Evolutionary conservation across 129 eudicot genomes (phyloP).

Genomic region (Calendula officinalis): DNA sequence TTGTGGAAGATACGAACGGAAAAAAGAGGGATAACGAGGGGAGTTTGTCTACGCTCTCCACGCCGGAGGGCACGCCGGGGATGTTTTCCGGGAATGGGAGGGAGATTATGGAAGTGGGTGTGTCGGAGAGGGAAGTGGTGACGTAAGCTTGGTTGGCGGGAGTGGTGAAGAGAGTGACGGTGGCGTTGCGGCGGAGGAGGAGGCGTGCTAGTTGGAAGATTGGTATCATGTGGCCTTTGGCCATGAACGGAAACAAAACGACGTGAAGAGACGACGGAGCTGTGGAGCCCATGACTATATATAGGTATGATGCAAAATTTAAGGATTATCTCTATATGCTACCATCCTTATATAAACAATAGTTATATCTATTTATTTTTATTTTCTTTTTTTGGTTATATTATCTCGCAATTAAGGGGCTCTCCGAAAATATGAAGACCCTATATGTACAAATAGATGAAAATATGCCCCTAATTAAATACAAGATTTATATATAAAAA

Average conservation of each 20-base stretch:
- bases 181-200: constrained; percentile 35
- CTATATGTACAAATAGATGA: too few relatives aligned
- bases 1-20: constrained; percentile 12
- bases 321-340: background rate
- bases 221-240: constrained; percentile 68
- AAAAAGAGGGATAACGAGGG: constrained; percentile 23
- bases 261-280: constrained; percentile 26
- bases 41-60: constrained; percentile 28
- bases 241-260: constrained; percentile 31
- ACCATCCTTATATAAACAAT: too few relatives aligned
- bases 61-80: constrained; percentile 34
- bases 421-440: too few relatives aligned
- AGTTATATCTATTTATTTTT: too few relatives aligned
- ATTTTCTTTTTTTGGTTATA: too few relatives aligned
- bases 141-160: constrained; percentile 49
- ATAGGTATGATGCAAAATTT: background rate
- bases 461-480: too few relatives aligned
- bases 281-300: constrained; percentile 58
- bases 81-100: constrained; percentile 50
- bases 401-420: too few relatives aligned
- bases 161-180: constrained; percentile 66
- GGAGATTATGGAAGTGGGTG: constrained; percentile 22
- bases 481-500: too few relatives aligned
- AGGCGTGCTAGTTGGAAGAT: constrained; percentile 45
- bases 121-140: constrained; percentile 34